Conservation (phyloP, 148 eudicot genomes). For the Fallopia convolvulus region DNA sequence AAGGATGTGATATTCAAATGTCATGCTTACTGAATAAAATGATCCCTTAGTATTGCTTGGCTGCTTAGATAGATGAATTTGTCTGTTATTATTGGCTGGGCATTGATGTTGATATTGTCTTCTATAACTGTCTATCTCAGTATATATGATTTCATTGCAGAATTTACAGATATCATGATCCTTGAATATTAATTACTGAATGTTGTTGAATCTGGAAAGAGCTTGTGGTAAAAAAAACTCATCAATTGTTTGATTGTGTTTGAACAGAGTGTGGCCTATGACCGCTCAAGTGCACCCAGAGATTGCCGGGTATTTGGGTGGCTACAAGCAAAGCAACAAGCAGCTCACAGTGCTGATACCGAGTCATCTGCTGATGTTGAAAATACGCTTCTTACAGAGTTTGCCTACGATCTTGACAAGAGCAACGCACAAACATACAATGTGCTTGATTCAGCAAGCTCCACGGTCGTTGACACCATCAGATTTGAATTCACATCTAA, state of each 20-base stretch:
- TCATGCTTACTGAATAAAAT: background rate
- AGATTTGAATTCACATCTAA: constrained; percentile 71
- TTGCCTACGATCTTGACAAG: constrained; percentile 77
- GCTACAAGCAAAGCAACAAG: constrained; percentile 29
- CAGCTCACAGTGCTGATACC: constrained; percentile 16
- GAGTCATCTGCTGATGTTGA: constrained; percentile 26
- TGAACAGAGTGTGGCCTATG: constrained; percentile 79
- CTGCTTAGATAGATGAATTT: background rate
- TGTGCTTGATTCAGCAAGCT: constrained; percentile 37
- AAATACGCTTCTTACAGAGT: constrained; percentile 59
- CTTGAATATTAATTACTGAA: background rate
- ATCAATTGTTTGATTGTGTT: background rate
- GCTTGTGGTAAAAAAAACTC: background rate
- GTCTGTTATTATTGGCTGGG: background rate
- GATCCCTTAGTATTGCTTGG: background rate
- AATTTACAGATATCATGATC: background rate
- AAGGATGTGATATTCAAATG: background rate
- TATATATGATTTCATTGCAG: background rate
- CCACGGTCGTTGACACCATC: constrained; percentile 44
- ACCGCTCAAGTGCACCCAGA: constrained; percentile 85
- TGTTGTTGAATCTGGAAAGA: background rate
- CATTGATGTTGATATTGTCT: background rate
- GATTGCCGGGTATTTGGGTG: constrained; percentile 70
- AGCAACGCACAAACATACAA: constrained; percentile 76
- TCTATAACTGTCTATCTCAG: background rate